These are phyloP conservation scores for Neobulgaria alba DNA, from an alignment of 2,329 filamentous ascomycete species.

Conservation along the genomic window DNA sequence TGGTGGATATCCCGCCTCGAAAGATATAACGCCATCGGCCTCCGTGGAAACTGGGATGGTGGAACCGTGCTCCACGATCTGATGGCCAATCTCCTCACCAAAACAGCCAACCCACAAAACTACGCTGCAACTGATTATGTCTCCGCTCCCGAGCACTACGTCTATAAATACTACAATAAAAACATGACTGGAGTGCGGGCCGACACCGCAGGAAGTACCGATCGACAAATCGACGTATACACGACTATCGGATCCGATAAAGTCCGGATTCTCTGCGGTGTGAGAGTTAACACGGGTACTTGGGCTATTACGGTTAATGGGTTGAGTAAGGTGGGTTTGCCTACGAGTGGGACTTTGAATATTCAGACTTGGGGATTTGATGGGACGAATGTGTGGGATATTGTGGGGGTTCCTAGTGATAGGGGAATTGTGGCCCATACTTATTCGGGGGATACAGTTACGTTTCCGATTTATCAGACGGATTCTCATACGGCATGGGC, in stretches of 20 bases:
- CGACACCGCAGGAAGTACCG: slow-evolving; percentile 26
- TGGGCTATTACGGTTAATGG: slow-evolving; percentile 8
- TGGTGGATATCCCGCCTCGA: slow-evolving; percentile 17
- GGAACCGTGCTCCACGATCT: slow-evolving; percentile 11
- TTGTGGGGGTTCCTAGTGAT: slow-evolving; percentile 27
- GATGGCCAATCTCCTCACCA: slow-evolving; percentile 9
- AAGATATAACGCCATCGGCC: slow-evolving; percentile 11
- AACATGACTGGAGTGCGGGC: slow-evolving; percentile 35
- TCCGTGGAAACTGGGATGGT: slow-evolving; percentile 15
- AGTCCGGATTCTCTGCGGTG: slow-evolving; percentile 5
- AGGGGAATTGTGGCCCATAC: slow-evolving; percentile 24
- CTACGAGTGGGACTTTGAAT: slow-evolving; percentile 4
- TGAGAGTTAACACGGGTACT: slow-evolving; percentile 3
- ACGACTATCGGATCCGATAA: slow-evolving; percentile 6
- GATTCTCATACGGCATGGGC: slow-evolving; percentile 30
- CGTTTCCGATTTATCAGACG: slow-evolving; percentile 30
- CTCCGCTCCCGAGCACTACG: slow-evolving; percentile 34
- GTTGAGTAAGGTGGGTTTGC: slow-evolving; percentile 7
- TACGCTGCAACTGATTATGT: slow-evolving; percentile 25
- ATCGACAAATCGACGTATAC: slow-evolving; percentile 10
- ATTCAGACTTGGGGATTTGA: slow-evolving; percentile 19
- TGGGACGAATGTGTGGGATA: slow-evolving; percentile 3
- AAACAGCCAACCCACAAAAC: slow-evolving; percentile 1
- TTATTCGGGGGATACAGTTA: slow-evolving; percentile 28
- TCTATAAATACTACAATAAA: slow-evolving; percentile 37